Percentiles rank a stretch among this genome's conserved stretches.
Conservation (phyloP, 352 stramenopile species). For the Phytophthora foliorum region DNA sequence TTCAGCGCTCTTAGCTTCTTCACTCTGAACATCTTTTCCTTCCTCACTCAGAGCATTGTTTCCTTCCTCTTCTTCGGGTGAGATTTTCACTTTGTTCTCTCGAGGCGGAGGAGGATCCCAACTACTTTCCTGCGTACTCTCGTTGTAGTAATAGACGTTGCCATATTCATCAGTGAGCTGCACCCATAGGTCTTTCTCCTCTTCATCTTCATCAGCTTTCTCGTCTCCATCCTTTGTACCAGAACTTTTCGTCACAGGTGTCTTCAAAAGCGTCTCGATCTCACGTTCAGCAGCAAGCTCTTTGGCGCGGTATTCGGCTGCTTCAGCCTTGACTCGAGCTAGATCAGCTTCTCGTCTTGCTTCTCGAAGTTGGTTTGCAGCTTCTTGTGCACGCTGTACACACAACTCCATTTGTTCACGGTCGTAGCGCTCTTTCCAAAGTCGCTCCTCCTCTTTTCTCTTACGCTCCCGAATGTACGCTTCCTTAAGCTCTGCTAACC, state of each 20-base stretch:
- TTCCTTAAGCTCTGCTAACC: constrained; percentile 57
- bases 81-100: constrained; percentile 11
- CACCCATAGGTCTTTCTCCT: constrained; percentile 37
- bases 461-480: constrained; percentile 68
- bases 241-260: not conserved
- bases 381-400: constrained; percentile 49
- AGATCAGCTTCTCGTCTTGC: constrained; percentile 73
- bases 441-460: constrained; percentile 59
- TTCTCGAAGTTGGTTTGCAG: constrained; percentile 60
- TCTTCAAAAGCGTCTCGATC: constrained; percentile 29
- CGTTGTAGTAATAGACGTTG: constrained; percentile 79
- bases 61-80: constrained; percentile 1
- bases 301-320: constrained; percentile 52
- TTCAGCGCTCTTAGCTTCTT: not conserved
- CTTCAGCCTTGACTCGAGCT: constrained; percentile 61
- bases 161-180: constrained; percentile 52
- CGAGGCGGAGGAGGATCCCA: constrained; percentile 54
- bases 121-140: constrained; percentile 50
- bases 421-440: constrained; percentile 68
- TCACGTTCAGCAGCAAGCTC: constrained; percentile 51
- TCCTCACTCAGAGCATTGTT: constrained; percentile 3
- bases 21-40: not conserved
- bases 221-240: constrained; percentile 12
- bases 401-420: constrained; percentile 69
- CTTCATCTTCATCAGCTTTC: constrained; percentile 14